These are phyloP conservation scores for Periglandula ipomoeae DNA, from an alignment of 2,329 filamentous ascomycete genomes.

Conservation along the genomic window DNA sequence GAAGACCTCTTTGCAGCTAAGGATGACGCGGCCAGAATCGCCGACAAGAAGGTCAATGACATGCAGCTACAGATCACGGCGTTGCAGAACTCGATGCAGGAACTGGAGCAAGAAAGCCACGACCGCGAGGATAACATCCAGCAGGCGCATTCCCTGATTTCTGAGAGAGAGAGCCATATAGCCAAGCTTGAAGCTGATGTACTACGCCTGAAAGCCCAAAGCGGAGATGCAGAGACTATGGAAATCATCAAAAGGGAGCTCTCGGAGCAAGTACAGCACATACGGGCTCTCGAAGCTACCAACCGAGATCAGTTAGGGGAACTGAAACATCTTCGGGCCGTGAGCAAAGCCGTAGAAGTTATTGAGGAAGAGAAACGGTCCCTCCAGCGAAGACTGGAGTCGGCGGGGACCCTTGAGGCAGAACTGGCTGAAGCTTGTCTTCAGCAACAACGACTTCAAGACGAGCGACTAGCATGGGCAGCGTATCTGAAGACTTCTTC, in stretches of 20 bases:
- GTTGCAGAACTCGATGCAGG: slow-evolving; percentile 40
- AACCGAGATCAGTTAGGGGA: slow-evolving; percentile 75
- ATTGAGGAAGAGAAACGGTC: slow-evolving; percentile 91
- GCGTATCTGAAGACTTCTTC: slow-evolving; percentile 68
- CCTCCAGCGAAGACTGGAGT: slow-evolving; percentile 66
- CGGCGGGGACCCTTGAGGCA: slow-evolving; percentile 62
- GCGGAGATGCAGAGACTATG: slow-evolving; percentile 78
- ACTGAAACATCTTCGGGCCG: slow-evolving; percentile 69
- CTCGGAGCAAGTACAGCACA: slow-evolving; percentile 85
- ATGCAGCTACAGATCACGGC: slow-evolving; percentile 43
- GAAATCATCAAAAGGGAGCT: slow-evolving; percentile 80
- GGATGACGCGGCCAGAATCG: slow-evolving; percentile 59
- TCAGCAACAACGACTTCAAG: slow-evolving; percentile 78
- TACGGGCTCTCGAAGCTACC: slow-evolving; percentile 69
- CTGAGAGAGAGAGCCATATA: slow-evolving; percentile 59
- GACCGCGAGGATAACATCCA: slow-evolving; percentile 47
- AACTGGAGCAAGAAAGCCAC: slow-evolving; percentile 49
- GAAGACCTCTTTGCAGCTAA: slow-evolving; percentile 58
- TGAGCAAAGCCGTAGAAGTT: slow-evolving; percentile 81
- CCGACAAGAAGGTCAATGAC: slow-evolving; percentile 45
- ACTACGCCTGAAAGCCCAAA: slow-evolving; percentile 73
- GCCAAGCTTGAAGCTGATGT: slow-evolving; percentile 76
- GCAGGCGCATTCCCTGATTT: slow-evolving; percentile 55
- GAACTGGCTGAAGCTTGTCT: slow-evolving; percentile 73
- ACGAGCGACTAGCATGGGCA: slow-evolving; percentile 80